phyloP scores from a whole-genome alignment of 306 rosid genomes.

The Alnus rubra region DNA sequence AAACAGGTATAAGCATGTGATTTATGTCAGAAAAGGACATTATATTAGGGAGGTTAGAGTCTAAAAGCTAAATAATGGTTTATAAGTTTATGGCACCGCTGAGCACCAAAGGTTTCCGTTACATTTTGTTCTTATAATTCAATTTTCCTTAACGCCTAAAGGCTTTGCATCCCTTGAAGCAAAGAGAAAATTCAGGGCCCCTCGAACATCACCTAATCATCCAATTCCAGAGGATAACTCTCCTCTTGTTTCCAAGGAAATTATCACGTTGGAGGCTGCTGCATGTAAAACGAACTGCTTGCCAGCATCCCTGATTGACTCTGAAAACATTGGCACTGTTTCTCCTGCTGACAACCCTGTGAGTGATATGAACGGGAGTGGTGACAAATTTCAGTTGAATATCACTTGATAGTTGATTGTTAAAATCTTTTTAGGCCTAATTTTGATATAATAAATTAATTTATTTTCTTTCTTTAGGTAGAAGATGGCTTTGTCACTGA shows the following conservation, averaged over 20 bases:
- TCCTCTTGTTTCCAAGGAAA: slow-evolving; percentile 42
- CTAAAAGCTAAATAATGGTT: not conserved
- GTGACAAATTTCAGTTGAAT: slow-evolving; percentile 22
- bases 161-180: slow-evolving; percentile 98
- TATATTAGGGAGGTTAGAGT: not conserved
- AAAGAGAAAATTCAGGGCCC: slow-evolving; percentile 80
- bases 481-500: slow-evolving; percentile 38
- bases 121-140: not conserved
- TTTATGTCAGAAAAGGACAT: not conserved
- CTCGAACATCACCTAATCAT: slow-evolving; percentile 64
- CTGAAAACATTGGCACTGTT: slow-evolving; percentile 23
- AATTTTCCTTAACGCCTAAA: slow-evolving; percentile 57
- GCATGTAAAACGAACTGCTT: slow-evolving; percentile 35
- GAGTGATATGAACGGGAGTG: slow-evolving; percentile 28
- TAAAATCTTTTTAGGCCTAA: not conserved
- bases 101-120: not conserved
- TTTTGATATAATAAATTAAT: slow-evolving; percentile 8
- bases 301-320: slow-evolving; percentile 30
- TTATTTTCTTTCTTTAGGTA: slow-evolving; percentile 39
- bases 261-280: slow-evolving; percentile 33
- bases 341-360: slow-evolving; percentile 44
- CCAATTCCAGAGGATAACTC: slow-evolving; percentile 41
- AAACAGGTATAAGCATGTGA: not conserved
- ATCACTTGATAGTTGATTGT: slow-evolving; percentile 11
- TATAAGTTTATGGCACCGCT: not conserved